Evolutionary conservation across 257 asterid species (phyloP), one percentile per base, ranked within the genome.

Genomic region (Coffea canephora): DNA sequence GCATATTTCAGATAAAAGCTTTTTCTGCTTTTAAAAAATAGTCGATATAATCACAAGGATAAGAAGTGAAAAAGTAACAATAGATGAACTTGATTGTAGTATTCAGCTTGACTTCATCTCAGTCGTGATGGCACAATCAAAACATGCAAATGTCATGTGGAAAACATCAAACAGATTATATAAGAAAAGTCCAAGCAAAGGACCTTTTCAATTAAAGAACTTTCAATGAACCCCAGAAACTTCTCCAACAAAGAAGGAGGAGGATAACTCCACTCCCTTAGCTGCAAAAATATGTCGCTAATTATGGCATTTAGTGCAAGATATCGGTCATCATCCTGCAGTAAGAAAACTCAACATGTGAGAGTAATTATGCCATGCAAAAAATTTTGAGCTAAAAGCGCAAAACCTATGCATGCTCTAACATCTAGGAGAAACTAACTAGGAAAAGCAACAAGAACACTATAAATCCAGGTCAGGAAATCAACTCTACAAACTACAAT

Each of bases 321-420:
- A 77, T 87, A 83, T 77, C 92, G 89, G 48, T 88, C 90, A 46
- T 84, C 91, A 52, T 89, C 98, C 98, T 95, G 98, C 93, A 89
- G 86, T 74, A 66, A 59, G 57, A 27, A 79, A 82, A 81, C 43
- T 66, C 11, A 36, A 16, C 55, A 67, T 25, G 66, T 57, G 65
- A 57, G 65, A 57, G 27, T 21, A 57, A 57, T 21, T 57, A 50
- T 49, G 68, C 64, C 67, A 27, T 27, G 25, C 49, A 69, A 67
- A 71, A 81, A 55, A 69, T 79, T 45, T 59, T 57, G 34, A 79
- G 52, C 48, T 27, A 65, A 25, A 16, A 23, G 55, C 23, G 43
- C 50, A 23, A 81, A 68, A 50, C 46, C 25, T 50, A 64, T 59
- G 66, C 66, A 52, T 71, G 45, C 74, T 46, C 52, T 6, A 15